Evolutionary conservation across 164 flowering plant species (phyloP).

Genomic region (Dillenia turbinata): DNA sequence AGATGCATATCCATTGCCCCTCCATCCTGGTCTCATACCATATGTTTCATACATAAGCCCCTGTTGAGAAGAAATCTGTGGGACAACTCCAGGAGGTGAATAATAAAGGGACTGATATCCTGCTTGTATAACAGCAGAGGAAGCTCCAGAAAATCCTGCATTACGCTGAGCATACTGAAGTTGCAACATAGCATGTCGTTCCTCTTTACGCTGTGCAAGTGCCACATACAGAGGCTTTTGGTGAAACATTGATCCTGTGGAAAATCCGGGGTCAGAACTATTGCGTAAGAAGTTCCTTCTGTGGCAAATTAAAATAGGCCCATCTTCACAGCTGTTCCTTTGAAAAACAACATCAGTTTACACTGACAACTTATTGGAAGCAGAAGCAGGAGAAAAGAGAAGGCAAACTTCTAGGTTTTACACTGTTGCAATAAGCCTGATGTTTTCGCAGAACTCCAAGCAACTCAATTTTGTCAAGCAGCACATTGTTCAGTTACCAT

Average conservation of each 20-base stretch:
- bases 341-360: no score
- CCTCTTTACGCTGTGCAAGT: constrained; percentile 83
- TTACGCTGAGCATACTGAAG: constrained; percentile 48
- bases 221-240: constrained; percentile 78
- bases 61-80: constrained; percentile 51
- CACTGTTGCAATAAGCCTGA: no score
- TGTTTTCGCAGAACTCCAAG: no score
- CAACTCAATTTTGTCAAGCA: no score
- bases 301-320: no score
- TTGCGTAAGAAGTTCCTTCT: not conserved
- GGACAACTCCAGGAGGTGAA: constrained; percentile 44
- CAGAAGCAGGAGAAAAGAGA: no score
- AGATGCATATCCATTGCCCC: constrained; percentile 46
- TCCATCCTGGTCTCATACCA: constrained; percentile 75
- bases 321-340: no score
- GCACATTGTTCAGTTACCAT: no score
- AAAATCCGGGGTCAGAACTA: constrained; percentile 1
- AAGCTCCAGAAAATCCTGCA: constrained; percentile 47
- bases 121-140: constrained; percentile 52
- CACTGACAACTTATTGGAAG: no score
- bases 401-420: no score
- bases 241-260: constrained; percentile 62
- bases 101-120: constrained; percentile 65
- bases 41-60: constrained; percentile 67
- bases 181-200: constrained; percentile 71